Evolutionary conservation across 768 basidiomycete species (phyloP), one percentile per base, ranked within the genome.

Genomic region (Leccinum ochraceum): DNA sequence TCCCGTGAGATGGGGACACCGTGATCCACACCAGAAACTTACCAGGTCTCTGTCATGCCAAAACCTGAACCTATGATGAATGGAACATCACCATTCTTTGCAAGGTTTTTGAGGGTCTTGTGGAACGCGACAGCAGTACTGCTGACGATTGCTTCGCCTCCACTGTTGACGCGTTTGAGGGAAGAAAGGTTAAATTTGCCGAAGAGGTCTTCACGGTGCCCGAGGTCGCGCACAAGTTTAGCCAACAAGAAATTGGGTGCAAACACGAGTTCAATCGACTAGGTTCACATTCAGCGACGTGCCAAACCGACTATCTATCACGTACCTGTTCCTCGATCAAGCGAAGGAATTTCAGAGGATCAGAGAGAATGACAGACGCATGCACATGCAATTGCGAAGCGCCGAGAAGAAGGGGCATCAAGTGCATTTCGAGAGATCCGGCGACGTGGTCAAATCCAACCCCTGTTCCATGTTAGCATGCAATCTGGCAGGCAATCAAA

Each of bases 361-460:
- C 67, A 0, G 64, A 62, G 20, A 66, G 46, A 32, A 70, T 63
- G 20, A 44, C 60, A 17, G 61, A 63, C 4, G 62, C 62, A 17
- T 65, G 58, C 26, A 66, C 58, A 42, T 62, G 58, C 22, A 68
- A 55, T 26, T 64, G 66, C 6, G 61, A 60, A 5, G 64, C 61
- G 2, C 74, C 74, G 42, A 69, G 70, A 14, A 70, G 62, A 46
- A 69, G 58, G 32, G 77, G 71, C 2, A 75, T 67, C 3, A 79
- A 65, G 54, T 78, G 76, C 50, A 76, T 65, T 59, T 79, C 78
- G 1, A 76, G 64, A 5, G 77, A 71, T 42, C 73, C 75, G 3
- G 77, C 78, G 53, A 78, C 77, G 56, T 79, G 78, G 60, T 79
- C 77, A 46, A 79, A 78, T 11, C 74, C 74, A 49, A 78, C 76